Base-by-base conservation (phyloP, 306 rosid species). In the Boehmeria nivea region DNA sequence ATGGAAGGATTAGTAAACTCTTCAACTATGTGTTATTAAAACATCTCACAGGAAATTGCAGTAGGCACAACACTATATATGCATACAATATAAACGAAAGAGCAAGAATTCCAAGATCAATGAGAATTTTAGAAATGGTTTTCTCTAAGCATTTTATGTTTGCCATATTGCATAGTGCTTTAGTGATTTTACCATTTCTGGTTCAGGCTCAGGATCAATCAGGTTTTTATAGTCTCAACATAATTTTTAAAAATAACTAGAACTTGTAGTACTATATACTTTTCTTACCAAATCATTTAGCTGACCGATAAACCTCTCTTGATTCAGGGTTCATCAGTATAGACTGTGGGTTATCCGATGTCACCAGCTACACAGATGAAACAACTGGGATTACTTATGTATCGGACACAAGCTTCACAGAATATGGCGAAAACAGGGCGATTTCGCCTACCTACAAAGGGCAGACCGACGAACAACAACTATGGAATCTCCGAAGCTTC, bases 301-400 rank as follows among this genome's bases (percentile, higher is more conserved):
- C n/a, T n/a, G n/a, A n/a, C n/a, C n/a, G n/a, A n/a, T n/a, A n/a
- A 28, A 28, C 34, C 3, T 28, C 3, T 28, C 34, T 28, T 28
- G 5, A 3, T 28, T 28, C 34, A 28, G 34, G 34, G 34, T 67
- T 67, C 66, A 60, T 67, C 22, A 67, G 72, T 42, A 43, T 67
- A 14, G 72, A 67, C 40, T 67, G 72, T 22, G 72, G 72, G 7
- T 27, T 16, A 25, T 23, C 66, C 21, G 27, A 16, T 6, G 1
- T 6, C 37, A 51, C 66, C 21, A 67, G 66, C 54, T 67, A 67
- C 45, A 59, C 54, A 3, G 72, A 67, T 42, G 52, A 23, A 18
- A 38, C 33, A 6, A 59, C 66, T 3, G 54, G 54, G 47, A 42
- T 67, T 8, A 12, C n/a, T 51, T 67, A 59, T 47, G 18, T 51